A percentile compares a stretch with the other conserved stretches of the same genome.
Conservation (phyloP, 2,329 filamentous ascomycete genomes). For the Arthroderma sp. region DNA sequence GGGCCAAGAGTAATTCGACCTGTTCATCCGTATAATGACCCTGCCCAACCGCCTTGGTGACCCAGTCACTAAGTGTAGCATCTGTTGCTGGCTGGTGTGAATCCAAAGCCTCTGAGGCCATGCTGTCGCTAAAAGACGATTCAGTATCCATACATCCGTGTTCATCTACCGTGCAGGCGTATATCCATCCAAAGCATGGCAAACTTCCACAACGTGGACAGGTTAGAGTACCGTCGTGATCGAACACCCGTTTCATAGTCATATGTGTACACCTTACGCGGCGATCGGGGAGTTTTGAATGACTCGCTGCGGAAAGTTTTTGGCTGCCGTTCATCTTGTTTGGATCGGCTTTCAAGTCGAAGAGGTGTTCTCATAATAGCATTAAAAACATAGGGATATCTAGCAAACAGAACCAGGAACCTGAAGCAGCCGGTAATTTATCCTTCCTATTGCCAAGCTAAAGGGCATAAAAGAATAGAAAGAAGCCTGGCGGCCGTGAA, state of each 20-base stretch:
- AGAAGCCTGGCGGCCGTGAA: too few species aligned
- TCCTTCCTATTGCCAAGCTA: too few species aligned
- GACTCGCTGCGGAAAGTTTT: too few species aligned
- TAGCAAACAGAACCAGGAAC: too few species aligned
- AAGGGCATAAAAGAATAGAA: too few species aligned
- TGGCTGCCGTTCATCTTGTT: too few species aligned
- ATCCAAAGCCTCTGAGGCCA: background rate
- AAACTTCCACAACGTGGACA: conserved; percentile 48
- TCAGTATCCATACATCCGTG: conserved; percentile 25
- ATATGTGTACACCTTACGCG: conserved; percentile 49
- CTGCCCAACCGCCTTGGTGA: conserved; percentile 29
- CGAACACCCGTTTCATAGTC: conserved; percentile 51
- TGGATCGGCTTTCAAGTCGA: too few species aligned
- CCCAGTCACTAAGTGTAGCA: conserved; percentile 23
- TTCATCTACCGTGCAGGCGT: conserved; percentile 55
- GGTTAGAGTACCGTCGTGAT: conserved; percentile 30
- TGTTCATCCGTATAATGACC: conserved; percentile 33
- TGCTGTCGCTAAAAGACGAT: conserved; percentile 15
- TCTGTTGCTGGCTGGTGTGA: conserved; percentile 5
- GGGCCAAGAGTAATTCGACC: conserved; percentile 27
- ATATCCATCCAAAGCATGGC: conserved; percentile 57
- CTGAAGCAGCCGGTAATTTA: too few species aligned
- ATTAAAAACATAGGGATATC: too few species aligned
- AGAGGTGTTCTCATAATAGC: too few species aligned
- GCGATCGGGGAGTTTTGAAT: conserved; percentile 2